A percentile compares a stretch with the other conserved stretches of the same genome.
phyloP scores from a whole-genome alignment of 441 rosid genomes.

The Syzygium malaccense region DNA sequence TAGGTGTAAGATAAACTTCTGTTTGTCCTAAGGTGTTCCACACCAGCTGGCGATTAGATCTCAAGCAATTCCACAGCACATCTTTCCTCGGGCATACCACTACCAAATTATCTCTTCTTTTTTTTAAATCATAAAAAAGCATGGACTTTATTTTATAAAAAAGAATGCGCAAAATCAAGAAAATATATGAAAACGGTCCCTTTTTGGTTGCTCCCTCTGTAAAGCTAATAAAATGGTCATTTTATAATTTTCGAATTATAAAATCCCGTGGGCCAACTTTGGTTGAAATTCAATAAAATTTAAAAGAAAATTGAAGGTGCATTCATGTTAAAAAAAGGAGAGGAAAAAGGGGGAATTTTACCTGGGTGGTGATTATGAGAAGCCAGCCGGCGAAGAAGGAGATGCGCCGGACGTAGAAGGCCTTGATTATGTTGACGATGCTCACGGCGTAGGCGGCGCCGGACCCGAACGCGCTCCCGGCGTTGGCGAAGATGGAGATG shows the following conservation, averaged over 20 bases:
- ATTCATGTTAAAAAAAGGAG: too few relatives aligned
- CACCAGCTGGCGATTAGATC: not conserved
- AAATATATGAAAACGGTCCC: not conserved
- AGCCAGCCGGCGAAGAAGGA: constrained; percentile 5
- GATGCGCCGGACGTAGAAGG: not conserved
- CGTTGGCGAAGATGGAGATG: constrained; percentile 6
- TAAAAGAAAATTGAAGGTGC: not conserved
- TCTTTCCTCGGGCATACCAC: not conserved
- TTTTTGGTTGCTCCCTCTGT: not conserved
- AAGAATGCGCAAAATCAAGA: not conserved
- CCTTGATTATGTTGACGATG: constrained; percentile 4
- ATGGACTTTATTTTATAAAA: not conserved
- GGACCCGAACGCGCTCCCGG: not conserved
- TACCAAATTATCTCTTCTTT: not conserved
- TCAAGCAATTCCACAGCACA: not conserved
- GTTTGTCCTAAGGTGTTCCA: not conserved
- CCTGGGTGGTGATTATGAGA: constrained; percentile 6
- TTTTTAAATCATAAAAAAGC: not conserved
- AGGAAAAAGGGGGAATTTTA: too few relatives aligned
- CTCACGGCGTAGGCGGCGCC: constrained; percentile 4
- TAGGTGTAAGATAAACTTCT: not conserved
- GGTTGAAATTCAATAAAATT: not conserved
- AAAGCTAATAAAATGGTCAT: not conserved
- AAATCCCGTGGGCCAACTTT: not conserved
- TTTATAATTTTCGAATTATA: not conserved